Evolutionary conservation across 116 monocot genomes (phyloP).

Genomic region (Trichopus zeylanicus): DNA sequence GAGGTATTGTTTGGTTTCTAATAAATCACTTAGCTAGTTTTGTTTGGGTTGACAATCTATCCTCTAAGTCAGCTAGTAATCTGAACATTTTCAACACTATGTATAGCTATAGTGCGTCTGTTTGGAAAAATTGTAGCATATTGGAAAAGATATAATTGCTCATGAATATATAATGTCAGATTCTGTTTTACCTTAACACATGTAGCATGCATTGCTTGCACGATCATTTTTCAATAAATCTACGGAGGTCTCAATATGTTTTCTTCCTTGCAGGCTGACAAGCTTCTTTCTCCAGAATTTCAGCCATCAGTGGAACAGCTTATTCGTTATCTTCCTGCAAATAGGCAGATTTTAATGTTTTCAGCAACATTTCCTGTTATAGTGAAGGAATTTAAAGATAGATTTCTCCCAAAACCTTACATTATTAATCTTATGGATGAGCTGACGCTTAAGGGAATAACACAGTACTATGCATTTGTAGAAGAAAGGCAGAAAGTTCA

Average conservation of each 20-base stretch:
- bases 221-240: no score
- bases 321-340: conserved; percentile 61
- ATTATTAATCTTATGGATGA: conserved; percentile 96
- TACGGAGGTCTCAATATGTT: no score
- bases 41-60: neutral
- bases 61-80: neutral
- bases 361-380: conserved; percentile 95
- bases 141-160: no score
- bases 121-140: no score
- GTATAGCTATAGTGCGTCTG: no score
- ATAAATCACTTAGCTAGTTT: neutral
- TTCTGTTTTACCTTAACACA: no score
- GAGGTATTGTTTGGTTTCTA: conserved; percentile 45
- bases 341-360: conserved; percentile 74
- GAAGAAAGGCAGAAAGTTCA: conserved; percentile 97
- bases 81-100: no score
- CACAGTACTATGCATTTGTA: conserved; percentile 92
- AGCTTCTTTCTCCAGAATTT: conserved; percentile 90
- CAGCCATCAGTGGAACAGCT: conserved; percentile 78
- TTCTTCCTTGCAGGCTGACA: conserved; percentile 65
- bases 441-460: conserved; percentile 90
- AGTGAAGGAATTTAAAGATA: conserved; percentile 85
- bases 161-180: no score
- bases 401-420: conserved; percentile 67
- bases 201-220: no score